Evolutionary conservation across 768 basidiomycete genomes (phyloP).

Genomic region (Hysterangium stoloniferum): DNA sequence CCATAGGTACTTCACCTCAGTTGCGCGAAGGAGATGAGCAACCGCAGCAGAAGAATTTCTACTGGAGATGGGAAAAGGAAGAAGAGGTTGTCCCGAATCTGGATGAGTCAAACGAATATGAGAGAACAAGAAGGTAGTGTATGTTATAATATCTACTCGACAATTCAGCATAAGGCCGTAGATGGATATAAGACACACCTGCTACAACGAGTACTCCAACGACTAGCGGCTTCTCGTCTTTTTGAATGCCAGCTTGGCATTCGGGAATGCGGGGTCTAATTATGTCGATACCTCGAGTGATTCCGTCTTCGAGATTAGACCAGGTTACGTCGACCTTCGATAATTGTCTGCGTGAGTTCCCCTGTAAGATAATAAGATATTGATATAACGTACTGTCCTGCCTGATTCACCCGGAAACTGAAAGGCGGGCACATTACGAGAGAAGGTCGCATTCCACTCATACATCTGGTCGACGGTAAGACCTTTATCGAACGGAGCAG

Average conservation of each 20-base stretch:
- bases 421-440: conserved; percentile 27
- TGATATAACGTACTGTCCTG: too few species aligned
- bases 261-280: neutral
- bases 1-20: conserved; percentile 18
- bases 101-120: conserved; percentile 17
- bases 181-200: neutral
- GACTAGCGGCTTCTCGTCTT: neutral
- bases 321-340: neutral
- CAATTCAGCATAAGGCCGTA: neutral
- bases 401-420: conserved; percentile 19
- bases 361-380: neutral
- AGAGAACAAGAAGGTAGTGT: conserved; percentile 11
- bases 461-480: conserved; percentile 28
- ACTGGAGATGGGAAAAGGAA: conserved; percentile 27
- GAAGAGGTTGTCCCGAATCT: neutral
- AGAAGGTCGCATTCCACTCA: conserved; percentile 24
- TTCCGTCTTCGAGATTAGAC: neutral
- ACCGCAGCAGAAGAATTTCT: conserved; percentile 29
- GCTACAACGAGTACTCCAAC: conserved; percentile 12
- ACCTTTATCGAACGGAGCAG: too few species aligned
- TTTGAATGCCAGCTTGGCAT: neutral
- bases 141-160: conserved; percentile 24
- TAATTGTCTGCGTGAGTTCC: neutral
- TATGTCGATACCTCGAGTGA: neutral
- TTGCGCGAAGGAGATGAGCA: conserved; percentile 26